Evolutionary conservation across 2,329 filamentous ascomycete genomes (phyloP), one percentile per base, ranked within the genome.

Genomic region (Ceratocystis colombiana): DNA sequence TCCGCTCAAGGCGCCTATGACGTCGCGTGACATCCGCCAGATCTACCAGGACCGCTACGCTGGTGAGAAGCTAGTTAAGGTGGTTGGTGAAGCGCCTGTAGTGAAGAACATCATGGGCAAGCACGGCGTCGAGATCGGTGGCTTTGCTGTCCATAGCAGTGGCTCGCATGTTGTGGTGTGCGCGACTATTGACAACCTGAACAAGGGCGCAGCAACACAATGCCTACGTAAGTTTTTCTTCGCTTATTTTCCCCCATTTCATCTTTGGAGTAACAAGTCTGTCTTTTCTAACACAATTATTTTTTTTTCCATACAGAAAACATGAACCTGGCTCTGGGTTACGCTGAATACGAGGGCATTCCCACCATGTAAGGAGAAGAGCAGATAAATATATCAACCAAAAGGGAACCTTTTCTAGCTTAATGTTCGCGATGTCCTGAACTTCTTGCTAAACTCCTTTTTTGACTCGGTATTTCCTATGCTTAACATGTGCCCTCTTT

Each of bases 21-120:
- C 86, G 2, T 92, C 89, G 53, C 88, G 94, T 64, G 92, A 97
- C 74, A 90, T 99, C 71, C 86, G 94, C 69, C 90, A 96, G 73
- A 80, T 97, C 67, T 99, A 96, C 80, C 93, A 97, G 77, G 93
- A 97, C 72, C 85, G 93, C 28, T 99, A 96, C 73, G 93, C 93
- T 5, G 92, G 92, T 63, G 94, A 97, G 82, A 93, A 91, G 78
- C 85, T 99, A 17, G 87, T 99, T 74, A 96, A 94, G 82, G 85
- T 97, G 22, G 84, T 89, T 3, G 93, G 93, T 65, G 93, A 97
- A 75, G 83, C 89, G 0, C 94, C 93, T 2, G 79, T 86, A 10
- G 93, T 97, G 66, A 95, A 91, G 78, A 80, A 85, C 71, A 96
- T 96, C 72, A 84, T 84, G 71, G 85, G 88, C 69, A 89, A 88